Conservation (phyloP, 192 early-diverging fungal species). For the Geranomyces variabilis region DNA sequence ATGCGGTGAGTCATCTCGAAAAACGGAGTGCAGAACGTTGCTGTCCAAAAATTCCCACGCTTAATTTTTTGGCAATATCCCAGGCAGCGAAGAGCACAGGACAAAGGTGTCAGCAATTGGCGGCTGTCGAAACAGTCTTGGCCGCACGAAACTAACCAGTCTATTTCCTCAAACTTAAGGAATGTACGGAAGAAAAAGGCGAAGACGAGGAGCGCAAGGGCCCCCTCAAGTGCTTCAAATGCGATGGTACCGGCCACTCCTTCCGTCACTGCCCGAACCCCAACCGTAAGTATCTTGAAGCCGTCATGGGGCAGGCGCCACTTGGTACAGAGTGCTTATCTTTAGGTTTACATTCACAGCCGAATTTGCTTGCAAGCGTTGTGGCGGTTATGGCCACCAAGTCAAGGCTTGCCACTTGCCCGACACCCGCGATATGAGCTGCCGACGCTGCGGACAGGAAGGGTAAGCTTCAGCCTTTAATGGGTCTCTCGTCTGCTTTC, state of each 20-base stretch:
- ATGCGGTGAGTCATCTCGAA: conserved; percentile 10
- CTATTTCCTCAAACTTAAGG: too few species aligned
- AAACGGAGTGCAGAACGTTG: not conserved
- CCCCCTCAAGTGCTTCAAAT: conserved; percentile 12
- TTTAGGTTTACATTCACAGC: not conserved
- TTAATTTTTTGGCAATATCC: not conserved
- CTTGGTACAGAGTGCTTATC: too few species aligned
- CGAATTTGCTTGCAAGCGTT: conserved; percentile 16
- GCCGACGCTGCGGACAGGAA: conserved; percentile 30
- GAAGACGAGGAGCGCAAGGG: not conserved
- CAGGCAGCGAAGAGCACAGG: conserved; percentile 11
- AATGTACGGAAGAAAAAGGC: conserved; percentile 9
- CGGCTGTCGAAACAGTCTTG: too few species aligned
- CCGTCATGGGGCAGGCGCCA: too few species aligned
- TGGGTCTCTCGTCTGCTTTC: not conserved
- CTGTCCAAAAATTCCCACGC: not conserved
- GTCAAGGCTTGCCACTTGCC: conserved; percentile 13
- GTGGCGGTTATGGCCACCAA: conserved; percentile 13
- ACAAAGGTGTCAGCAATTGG: too few species aligned
- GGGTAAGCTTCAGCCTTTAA: not conserved
- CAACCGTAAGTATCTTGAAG: conserved; percentile 1
- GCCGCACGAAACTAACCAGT: too few species aligned
- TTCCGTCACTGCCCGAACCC: conserved; percentile 12
- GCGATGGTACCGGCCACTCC: not conserved
- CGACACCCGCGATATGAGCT: conserved; percentile 13